Evolutionary conservation across 768 basidiomycete genomes (phyloP), one percentile per base, ranked within the genome.

Genomic region (Tremella yokohamensis): DNA sequence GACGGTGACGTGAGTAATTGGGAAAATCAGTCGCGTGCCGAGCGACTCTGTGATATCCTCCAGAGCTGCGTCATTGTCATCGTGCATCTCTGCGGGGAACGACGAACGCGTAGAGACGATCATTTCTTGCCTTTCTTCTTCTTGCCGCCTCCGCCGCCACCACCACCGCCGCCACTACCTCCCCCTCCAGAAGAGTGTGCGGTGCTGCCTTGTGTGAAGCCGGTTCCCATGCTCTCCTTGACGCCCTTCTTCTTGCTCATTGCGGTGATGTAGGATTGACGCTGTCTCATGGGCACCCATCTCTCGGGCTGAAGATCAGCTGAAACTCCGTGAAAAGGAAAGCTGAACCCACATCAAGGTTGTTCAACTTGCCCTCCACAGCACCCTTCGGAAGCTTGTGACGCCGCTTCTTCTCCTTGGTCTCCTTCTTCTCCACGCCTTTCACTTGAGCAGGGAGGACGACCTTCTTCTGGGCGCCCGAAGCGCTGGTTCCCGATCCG

Each of bases 171-270:
- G 12, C 62, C 63, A 29, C 70, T 61, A 22, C 62, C 56, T 26
- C 58, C 38, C 52, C 61, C 54, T 45, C 57, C 52, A 20, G 52
- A 39, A 2, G 50, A 51, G 29, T 50, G 25, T 38, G 61, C 52
- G 1, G 62, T 62, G 40, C 69, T 71, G 16, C 73, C 73, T 59
- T 71, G 69, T 0, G 69, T 73, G 64, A 74, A 65, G 25, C 76
- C 76, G 22, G 72, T 65, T 3, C 75, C 74, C 66, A 76, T 77
- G 15, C 75, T 74, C 61, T 72, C 65, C 59, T 78, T 78, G 50
- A 57, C 67, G 15, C 72, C 66, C 45, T 76, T 72, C 71, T 68
- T 69, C 70, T 77, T 76, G 49, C 57, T 62, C 40, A 50, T 61
- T 15, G 63, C 62, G 34, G 59, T 45, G 49, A 67, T 57, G 38